Conservation (phyloP, 2,329 filamentous ascomycete species). For the Epichloe glyceriae region DNA sequence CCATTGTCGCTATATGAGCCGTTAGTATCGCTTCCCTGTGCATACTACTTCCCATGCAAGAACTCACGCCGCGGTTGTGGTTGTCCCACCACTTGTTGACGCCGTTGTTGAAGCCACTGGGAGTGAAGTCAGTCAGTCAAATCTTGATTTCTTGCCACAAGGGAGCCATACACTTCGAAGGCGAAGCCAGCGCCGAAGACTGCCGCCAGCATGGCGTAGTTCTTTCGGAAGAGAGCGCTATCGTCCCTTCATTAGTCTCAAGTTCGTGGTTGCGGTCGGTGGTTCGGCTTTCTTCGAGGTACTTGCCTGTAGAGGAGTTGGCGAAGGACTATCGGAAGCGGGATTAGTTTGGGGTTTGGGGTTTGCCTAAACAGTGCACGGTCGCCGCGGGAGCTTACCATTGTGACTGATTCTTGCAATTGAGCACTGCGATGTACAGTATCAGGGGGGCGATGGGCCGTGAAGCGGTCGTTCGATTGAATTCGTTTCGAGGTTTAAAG, state of each 20-base stretch:
- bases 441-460: conserved; percentile 14
- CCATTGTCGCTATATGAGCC: conserved; percentile 73
- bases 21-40: conserved; percentile 15
- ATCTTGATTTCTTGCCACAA: conserved; percentile 9
- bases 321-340: conserved; percentile 23
- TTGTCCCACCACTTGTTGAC: conserved; percentile 84
- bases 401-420: conserved; percentile 21
- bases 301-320: conserved; percentile 28
- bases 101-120: conserved; percentile 67
- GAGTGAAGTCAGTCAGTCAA: conserved; percentile 17
- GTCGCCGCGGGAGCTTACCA: conserved; percentile 18
- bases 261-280: conserved; percentile 4
- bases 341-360: conserved; percentile 19
- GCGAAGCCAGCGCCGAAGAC: conserved; percentile 83
- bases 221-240: conserved; percentile 76
- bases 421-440: conserved; percentile 15
- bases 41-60: not conserved
- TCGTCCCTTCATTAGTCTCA: conserved; percentile 14
- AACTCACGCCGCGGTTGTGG: conserved; percentile 81
- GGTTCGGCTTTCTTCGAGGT: conserved; percentile 9
- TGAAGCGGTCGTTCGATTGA: conserved; percentile 15
- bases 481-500: conserved; percentile 16
- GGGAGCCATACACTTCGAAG: conserved; percentile 71
- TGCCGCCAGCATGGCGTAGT: conserved; percentile 73
- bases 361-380: not conserved